Evolutionary conservation across 495 filamentous ascomycete species (phyloP), one percentile per base, ranked within the genome.

Genomic region (Annulohypoxylon stygium): DNA sequence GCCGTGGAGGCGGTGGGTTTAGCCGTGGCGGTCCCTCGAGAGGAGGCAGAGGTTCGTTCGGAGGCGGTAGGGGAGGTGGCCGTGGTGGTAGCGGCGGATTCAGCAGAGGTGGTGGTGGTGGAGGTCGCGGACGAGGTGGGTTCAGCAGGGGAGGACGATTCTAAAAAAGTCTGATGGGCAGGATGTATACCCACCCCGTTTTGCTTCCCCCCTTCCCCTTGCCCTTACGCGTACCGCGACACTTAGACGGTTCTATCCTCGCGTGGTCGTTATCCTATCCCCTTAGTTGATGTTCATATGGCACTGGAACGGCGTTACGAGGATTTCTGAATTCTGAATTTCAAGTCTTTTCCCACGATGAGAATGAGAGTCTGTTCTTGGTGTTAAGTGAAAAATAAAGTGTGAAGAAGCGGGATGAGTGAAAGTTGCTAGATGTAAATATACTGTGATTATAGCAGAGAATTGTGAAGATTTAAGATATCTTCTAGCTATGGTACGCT

Each of bases 101-200:
- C 41, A 62, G 61, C 43, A 61, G 77, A 10, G 75, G 75, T 6
- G 64, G 74, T 30, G 18, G 69, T 26, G 61, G 67, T 3, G 69
- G 78, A 34, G 77, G 77, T 8, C 39, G 76, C n/a, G 72, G 78
- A 51, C 65, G 78, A 2, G 70, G 78, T 34, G 78, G 78, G 7
- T 78, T 81, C 62, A 76, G 74, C 68, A 71, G 78, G n/a, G 62
- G 78, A 53, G 76, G 76, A 14, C 67, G 76, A 53, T 77, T 25
- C 67, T 70, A 65, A 66, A 18, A 18, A 50, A 50, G 30, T 30
- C 30, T 8, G 51, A 25, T 25, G 36, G n/a, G 39, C 12, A 50
- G 63, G 39, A 53, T 51, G 60, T 30, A 53, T 66, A 54, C 11
- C 23, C 25, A 54, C 11, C 10, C 25, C n/a, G 8, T 36, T 39